Evolutionary conservation across 75 land plant species (phyloP).

Genomic region (Chamaecyparis obtusa): DNA sequence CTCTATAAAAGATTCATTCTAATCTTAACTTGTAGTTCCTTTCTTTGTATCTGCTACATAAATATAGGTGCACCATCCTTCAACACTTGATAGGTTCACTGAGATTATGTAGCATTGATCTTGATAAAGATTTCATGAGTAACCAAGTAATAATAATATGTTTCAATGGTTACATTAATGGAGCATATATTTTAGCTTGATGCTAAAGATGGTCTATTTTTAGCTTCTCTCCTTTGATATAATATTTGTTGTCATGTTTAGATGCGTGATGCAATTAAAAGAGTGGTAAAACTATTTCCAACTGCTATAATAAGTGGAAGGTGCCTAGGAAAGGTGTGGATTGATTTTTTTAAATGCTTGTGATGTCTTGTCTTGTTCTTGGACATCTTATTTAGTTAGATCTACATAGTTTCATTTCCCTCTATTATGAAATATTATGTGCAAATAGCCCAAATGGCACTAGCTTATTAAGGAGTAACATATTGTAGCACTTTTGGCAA

Average conservation of each 20-base stretch:
- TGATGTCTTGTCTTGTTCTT: background rate
- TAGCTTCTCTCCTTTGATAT: background rate
- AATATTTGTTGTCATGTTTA: slow-evolving; percentile 19
- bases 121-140: slow-evolving; percentile 72
- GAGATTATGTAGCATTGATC: slow-evolving; percentile 49
- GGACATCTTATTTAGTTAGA: background rate
- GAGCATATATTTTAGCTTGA: background rate
- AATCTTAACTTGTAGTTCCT: background rate
- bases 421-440: background rate
- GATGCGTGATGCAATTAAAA: slow-evolving; percentile 70
- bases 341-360: background rate
- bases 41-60: background rate
- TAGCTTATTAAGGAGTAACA: background rate
- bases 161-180: background rate
- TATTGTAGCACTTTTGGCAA: background rate
- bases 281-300: slow-evolving; percentile 56
- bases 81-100: slow-evolving; percentile 55
- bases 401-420: background rate
- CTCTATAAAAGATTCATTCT: background rate
- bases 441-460: background rate
- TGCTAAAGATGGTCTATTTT: background rate
- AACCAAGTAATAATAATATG: slow-evolving; percentile 30
- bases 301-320: slow-evolving; percentile 80
- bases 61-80: slow-evolving; percentile 59
- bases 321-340: slow-evolving; percentile 61